These are phyloP conservation scores for Remersonia thermophila DNA, from an alignment of 2,329 filamentous ascomycete genomes.

Conservation along the genomic window DNA sequence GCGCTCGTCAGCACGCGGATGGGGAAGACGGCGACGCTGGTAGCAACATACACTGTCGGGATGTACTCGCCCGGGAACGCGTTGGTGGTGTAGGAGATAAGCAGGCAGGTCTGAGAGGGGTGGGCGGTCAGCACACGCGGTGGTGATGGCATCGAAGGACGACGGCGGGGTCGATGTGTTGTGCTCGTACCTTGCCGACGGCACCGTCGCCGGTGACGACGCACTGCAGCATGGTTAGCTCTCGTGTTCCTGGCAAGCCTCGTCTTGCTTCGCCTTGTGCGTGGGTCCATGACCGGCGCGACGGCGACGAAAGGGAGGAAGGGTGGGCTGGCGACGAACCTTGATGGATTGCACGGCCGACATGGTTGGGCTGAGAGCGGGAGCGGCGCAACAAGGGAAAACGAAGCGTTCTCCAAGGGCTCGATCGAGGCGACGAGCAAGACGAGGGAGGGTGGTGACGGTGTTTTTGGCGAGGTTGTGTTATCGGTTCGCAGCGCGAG, in stretches of 20 bases:
- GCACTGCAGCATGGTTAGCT: constrained; percentile 50
- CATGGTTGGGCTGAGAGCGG: constrained; percentile 42
- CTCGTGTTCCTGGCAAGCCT: constrained; percentile 2
- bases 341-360: constrained; percentile 84
- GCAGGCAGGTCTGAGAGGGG: constrained; percentile 70
- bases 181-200: constrained; percentile 73
- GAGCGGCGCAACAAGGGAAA: neutral
- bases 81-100: constrained; percentile 99
- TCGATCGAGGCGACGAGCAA: neutral
- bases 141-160: constrained; percentile 9
- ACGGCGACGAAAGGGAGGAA: constrained; percentile 1
- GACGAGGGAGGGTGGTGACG: too few relatives aligned
- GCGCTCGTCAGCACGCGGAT: constrained; percentile 12
- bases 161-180: constrained; percentile 7
- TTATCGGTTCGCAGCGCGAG: constrained; percentile 7
- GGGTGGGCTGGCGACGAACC: constrained; percentile 39
- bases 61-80: constrained; percentile 99
- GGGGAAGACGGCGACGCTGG: constrained; percentile 3
- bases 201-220: constrained; percentile 99
- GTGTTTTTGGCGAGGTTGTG: neutral
- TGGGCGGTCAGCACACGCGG: constrained; percentile 8
- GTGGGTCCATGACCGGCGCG: constrained; percentile 1
- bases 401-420: constrained; percentile 1
- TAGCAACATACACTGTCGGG: constrained; percentile 70
- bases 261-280: constrained; percentile 3